phyloP scores from a whole-genome alignment of 257 asterid genomes.

The Paraleonurus japonicus region DNA sequence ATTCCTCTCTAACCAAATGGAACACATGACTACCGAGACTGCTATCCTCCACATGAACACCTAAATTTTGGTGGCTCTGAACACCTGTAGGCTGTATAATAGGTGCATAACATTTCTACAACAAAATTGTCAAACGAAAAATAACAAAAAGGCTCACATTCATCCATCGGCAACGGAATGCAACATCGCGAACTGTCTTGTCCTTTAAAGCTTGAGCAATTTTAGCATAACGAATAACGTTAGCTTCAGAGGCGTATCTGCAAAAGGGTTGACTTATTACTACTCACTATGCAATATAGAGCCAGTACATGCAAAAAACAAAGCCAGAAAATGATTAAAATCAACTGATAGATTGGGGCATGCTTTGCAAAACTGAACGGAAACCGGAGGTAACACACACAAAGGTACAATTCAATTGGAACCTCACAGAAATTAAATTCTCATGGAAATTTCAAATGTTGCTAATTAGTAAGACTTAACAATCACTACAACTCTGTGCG shows the following conservation, averaged over 20 bases:
- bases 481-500: background rate
- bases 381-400: slow-evolving; percentile 1
- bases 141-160: slow-evolving; percentile 50
- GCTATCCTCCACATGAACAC: background rate
- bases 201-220: slow-evolving; percentile 75
- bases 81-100: background rate
- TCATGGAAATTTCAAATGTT: background rate
- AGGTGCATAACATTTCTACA: background rate
- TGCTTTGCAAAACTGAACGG: slow-evolving; percentile 14
- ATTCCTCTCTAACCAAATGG: too few relatives aligned
- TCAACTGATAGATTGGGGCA: background rate
- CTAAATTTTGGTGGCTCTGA: background rate
- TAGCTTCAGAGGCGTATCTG: slow-evolving; percentile 72
- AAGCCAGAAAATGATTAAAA: slow-evolving; percentile 12
- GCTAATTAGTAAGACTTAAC: background rate
- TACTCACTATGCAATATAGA: slow-evolving; percentile 9
- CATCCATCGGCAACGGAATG: slow-evolving; percentile 94
- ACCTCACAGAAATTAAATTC: background rate
- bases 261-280: slow-evolving; percentile 29
- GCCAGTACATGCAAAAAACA: slow-evolving; percentile 6
- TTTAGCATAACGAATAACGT: slow-evolving; percentile 64
- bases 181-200: slow-evolving; percentile 95
- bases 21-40: too few relatives aligned
- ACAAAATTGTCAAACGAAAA: slow-evolving; percentile 1
- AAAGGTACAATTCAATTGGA: background rate